A percentile compares a stretch with the other conserved stretches of the same genome.
phyloP scores from a whole-genome alignment of 129 eudicot genomes.

The Kitagawia praeruptora region DNA sequence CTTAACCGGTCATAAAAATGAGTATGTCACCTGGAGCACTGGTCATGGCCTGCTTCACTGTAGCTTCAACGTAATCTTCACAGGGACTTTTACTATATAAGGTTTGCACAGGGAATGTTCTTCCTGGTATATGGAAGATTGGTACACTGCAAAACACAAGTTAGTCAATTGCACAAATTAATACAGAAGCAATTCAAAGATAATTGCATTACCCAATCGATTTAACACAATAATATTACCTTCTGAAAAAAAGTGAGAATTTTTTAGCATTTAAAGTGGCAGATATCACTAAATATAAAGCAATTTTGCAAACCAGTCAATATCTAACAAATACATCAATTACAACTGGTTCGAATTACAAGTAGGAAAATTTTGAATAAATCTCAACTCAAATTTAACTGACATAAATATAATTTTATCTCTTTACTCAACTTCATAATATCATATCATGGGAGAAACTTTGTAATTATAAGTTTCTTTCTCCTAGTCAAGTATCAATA shows the following conservation, averaged over 20 bases:
- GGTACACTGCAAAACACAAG: slow-evolving; percentile 44
- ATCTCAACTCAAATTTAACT: no score
- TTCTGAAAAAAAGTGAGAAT: slow-evolving; percentile 55
- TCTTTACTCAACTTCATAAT: no score
- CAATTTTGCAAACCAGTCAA: not conserved
- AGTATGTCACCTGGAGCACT: slow-evolving; percentile 66
- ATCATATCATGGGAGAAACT: not conserved
- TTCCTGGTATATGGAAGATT: slow-evolving; percentile 62
- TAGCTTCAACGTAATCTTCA: slow-evolving; percentile 73
- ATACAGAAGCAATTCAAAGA: not conserved
- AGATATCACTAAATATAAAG: slow-evolving; percentile 34
- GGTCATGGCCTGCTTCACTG: slow-evolving; percentile 69
- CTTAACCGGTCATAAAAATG: slow-evolving; percentile 67
- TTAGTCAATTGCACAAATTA: not conserved
- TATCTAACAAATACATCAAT: no score
- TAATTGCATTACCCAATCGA: not conserved
- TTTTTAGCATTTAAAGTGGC: slow-evolving; percentile 71
- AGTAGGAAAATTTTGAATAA: no score
- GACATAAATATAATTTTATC: no score
- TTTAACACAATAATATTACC: slow-evolving; percentile 21
- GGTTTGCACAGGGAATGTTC: slow-evolving; percentile 57
- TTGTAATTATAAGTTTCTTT: not conserved
- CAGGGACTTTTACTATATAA: slow-evolving; percentile 60
- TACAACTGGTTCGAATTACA: no score
- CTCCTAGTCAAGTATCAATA: not conserved